Evolutionary conservation across 225 moss, liverwort and hornwort species (phyloP), one percentile per base, ranked within the genome.

Genomic region (Polytrichum formosum): DNA sequence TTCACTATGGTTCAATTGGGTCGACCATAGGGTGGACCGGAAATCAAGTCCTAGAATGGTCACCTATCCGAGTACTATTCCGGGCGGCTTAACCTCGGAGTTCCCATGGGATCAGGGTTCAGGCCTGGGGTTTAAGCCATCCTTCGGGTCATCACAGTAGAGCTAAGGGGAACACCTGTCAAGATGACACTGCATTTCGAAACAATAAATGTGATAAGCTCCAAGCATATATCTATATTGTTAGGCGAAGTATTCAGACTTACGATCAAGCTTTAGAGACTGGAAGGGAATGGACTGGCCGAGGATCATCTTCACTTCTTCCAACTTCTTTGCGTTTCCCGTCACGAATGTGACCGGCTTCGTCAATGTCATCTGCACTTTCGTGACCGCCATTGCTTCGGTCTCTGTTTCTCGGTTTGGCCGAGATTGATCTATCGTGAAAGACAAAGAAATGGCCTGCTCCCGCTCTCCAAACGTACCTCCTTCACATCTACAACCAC

Each of bases 221-320:
- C 25, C n/a, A 26, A 66, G 53, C 18, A 66, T 20, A 22, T 58
- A n/a, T 58, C 21, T 58, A n/a, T 63, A 28, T 8, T 28, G 7
- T 63, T 16, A 28, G 27, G 26, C 17, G 26, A 27, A 9, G 26
- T 16, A 46, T 60, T 23, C 19, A 9, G 69, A 81, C 91, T 78
- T 82, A 98, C 98, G 68, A 76, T 98, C 98, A 23, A 98, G 82
- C 69, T 86, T 90, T 61, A 88, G 79, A 46, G 92, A 92, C 62
- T 81, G 92, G 63, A 94, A 98, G 13, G 98, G 98, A 46, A 98
- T 98, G n/a, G 90, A 74, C 72, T 91, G 82, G 62, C 98, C 98
- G 30, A 98, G 87, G 76, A 98, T 98, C 98, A 98, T 94, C 81
- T 87, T 94, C 82, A 98, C 98, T 79, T 98, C 98, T 79, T 98